These are phyloP conservation scores for Kwoniella heveanensis DNA, from an alignment of 768 basidiomycete genomes.

Conservation along the genomic window DNA sequence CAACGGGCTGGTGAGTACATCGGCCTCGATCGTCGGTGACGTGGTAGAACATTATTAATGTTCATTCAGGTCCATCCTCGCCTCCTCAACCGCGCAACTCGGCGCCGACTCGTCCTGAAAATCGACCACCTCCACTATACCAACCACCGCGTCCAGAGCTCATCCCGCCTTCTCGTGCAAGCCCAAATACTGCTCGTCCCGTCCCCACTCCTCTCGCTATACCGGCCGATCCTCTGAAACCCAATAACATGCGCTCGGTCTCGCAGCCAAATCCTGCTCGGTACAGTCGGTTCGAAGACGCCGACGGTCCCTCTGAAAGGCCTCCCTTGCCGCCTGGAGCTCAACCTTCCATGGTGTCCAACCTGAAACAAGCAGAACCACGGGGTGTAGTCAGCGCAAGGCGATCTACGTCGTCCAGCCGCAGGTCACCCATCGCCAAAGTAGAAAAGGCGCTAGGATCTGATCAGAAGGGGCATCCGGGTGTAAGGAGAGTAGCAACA, in stretches of 20 bases:
- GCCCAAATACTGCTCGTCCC: background rate
- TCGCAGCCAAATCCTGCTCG: slow-evolving; percentile 1
- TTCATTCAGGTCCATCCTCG: background rate
- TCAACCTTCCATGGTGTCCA: background rate
- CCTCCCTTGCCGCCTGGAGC: slow-evolving; percentile 10
- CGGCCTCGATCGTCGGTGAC: background rate
- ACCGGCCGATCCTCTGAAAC: background rate
- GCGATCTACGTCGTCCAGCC: slow-evolving; percentile 24
- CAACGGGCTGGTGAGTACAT: slow-evolving; percentile 1
- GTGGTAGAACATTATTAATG: background rate
- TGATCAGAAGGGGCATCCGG: background rate
- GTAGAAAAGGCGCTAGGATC: slow-evolving; percentile 2
- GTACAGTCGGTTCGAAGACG: slow-evolving; percentile 26
- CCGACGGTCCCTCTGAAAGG: slow-evolving; percentile 3
- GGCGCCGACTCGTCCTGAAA: background rate
- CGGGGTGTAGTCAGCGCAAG: slow-evolving; percentile 20
- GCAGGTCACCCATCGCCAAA: slow-evolving; percentile 10
- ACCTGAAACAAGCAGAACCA: background rate
- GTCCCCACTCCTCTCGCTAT: slow-evolving; percentile 1
- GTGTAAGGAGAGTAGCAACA: background rate
- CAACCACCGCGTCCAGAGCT: background rate
- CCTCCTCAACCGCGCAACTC: background rate
- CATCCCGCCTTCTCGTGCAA: background rate
- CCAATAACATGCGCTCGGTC: background rate
- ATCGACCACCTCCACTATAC: background rate